Base-by-base conservation (phyloP, 768 basidiomycete species). In the Boletus huronensis region DNA sequence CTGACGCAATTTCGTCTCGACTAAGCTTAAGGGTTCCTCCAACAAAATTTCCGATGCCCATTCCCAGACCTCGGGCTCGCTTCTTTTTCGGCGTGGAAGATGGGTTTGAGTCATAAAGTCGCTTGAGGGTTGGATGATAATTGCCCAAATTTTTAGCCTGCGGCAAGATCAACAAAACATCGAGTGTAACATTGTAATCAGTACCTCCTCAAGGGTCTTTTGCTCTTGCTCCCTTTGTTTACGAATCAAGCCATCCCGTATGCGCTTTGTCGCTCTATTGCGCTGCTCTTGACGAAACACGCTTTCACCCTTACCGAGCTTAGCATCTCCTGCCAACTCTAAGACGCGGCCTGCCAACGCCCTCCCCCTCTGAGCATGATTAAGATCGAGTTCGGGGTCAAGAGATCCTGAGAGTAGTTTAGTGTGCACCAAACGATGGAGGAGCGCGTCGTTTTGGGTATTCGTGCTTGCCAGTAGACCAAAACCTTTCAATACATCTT, bases 141-240 rank as follows among this genome's bases (percentile, higher is more conserved):
- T 91, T 93, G 17, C 91, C 91, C 57, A 89, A 58, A 58, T 88
- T 80, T 71, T 92, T 93, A 6, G 90, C 89, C 91, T 93, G 51
- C 31, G 19, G 25, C 53, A 13, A 54, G 35, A 54, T 58, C 44
- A 58, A 60, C 28, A 29, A 50, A 50, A 42, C 11, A 13, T 45
- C 13, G 25, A 46, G 10, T 2, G 10, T 26, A 6, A 21, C 17
- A 25, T 38, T 14, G 23, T n/a, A 53, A 19, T 23, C 62, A 67
- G 40, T 40, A 90, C 91, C 83, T 91, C 87, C 64, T 88, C 84
- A 8, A 92, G 71, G 38, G 79, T 65, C 54, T 79, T 78, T 47
- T 74, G 66, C 31, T 77, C 77, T 50, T 81, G 72, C 57, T 85
- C 79, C 55, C 76, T 78, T 66, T 84, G 79, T 67, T 87, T 92